These are phyloP conservation scores for Calonectria crousiana DNA, from an alignment of 2,329 filamentous ascomycete species.

Conservation along the genomic window DNA sequence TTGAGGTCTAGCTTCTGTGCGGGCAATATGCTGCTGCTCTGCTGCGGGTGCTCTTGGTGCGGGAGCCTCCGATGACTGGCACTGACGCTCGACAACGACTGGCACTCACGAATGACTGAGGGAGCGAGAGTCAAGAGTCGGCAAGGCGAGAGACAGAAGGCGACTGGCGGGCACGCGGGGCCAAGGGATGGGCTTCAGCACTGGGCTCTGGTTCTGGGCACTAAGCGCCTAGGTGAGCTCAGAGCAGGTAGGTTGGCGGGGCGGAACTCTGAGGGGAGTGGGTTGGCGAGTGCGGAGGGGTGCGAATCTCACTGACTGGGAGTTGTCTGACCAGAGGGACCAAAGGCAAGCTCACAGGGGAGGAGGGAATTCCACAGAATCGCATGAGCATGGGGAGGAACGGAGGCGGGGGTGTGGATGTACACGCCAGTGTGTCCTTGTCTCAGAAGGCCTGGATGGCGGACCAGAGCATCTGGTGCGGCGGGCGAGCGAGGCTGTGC, in stretches of 20 bases:
- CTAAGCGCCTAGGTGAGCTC: conserved; percentile 18
- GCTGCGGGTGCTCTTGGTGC: neutral
- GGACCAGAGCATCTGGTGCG: conserved; percentile 27
- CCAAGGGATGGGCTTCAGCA: conserved; percentile 13
- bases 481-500: conserved; percentile 40
- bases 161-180: conserved; percentile 16
- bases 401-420: conserved; percentile 19
- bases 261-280: conserved; percentile 1
- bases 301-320: conserved; percentile 6
- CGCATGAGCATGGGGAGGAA: conserved; percentile 22
- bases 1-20: neutral
- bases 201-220: conserved; percentile 7
- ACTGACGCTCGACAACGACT: neutral
- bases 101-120: neutral
- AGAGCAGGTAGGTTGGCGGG: conserved; percentile 3
- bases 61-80: neutral
- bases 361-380: conserved; percentile 38
- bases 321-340: neutral
- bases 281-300: neutral
- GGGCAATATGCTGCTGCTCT: neutral
- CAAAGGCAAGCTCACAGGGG: conserved; percentile 10
- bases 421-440: conserved; percentile 20
- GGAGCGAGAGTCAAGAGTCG: conserved; percentile 12
- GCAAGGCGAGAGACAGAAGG: conserved; percentile 18
- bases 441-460: conserved; percentile 24